phyloP scores from a whole-genome alignment of 805 yeast species.

The Jamesozyma hellenica region DNA sequence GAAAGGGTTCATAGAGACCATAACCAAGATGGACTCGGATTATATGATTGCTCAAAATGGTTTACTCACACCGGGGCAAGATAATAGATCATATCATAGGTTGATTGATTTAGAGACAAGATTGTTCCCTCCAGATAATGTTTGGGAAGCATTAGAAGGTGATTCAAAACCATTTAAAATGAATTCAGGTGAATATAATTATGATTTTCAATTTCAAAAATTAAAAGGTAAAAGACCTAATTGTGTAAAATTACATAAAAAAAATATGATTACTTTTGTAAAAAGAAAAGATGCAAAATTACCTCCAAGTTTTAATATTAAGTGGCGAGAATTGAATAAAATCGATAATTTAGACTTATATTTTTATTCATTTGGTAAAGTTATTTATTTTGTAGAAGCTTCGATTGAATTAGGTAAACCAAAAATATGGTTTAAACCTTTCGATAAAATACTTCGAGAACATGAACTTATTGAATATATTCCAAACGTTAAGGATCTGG shows the following conservation, averaged over 20 bases:
- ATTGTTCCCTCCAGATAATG: constrained; percentile 28
- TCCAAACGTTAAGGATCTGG: constrained; percentile 16
- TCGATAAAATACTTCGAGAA: constrained; percentile 16
- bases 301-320: constrained; percentile 26
- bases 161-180: constrained; percentile 23
- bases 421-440: constrained; percentile 24
- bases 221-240: constrained; percentile 19
- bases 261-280: constrained; percentile 14
- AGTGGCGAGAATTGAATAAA: constrained; percentile 18
- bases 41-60: constrained; percentile 17
- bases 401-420: constrained; percentile 23
- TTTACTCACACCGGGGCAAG: constrained; percentile 21
- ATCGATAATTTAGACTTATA: constrained; percentile 19
- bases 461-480: constrained; percentile 19
- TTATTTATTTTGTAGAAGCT: constrained; percentile 21
- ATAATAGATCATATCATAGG: constrained; percentile 21
- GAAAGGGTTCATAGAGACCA: constrained; percentile 23
- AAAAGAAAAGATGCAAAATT: constrained; percentile 13
- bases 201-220: constrained; percentile 19
- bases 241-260: constrained; percentile 19
- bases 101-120: constrained; percentile 14
- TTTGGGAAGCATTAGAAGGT: constrained; percentile 25
- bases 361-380: constrained; percentile 24
- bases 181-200: constrained; percentile 21
- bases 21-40: constrained; percentile 18